Base-by-base conservation (phyloP, 805 yeast species). In the Monosporozyma aquatica region DNA sequence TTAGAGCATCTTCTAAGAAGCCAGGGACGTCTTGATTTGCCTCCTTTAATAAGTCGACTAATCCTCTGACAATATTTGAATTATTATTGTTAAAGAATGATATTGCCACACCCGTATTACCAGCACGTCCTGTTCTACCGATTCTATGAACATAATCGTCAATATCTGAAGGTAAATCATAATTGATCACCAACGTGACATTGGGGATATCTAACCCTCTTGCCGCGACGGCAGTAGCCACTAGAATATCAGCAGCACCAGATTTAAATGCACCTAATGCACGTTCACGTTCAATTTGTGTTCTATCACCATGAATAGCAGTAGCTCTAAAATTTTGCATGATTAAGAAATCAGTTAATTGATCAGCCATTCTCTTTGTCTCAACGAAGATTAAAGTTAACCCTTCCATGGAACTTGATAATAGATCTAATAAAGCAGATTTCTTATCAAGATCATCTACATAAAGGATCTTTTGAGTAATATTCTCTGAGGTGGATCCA, bases 61-160 rank as follows among this genome's bases (percentile, higher is more conserved):
- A 70, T 46, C 87, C 95, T 67, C 84, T 84, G 51, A 78, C 87
- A 58, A 92, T 75, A 60, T 86, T 86, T 62, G 75, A 78, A 77
- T 87, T 92, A 66, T 81, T 82, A 70, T 95, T 82, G 80, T 90
- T 90, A 70, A 92, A 85, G 74, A 90, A 90, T 37, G 98, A 94
- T 52, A 96, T 86, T 51, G 98, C 96, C 56, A 84, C 75, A 82
- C 98, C 98, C 47, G 82, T 80, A 72, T 90, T 92, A 75, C 97
- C 97, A 58, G 97, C 97, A 80, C 98, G 90, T 68, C 97, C 98
- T 58, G 98, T 90, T 80, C 98, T 89, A 76, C 97, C 97, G 63
- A 92, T 90, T 74, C 98, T 85, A 75, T 90, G 98, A 44, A 90
- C 97, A 64, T 90, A 92, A 68, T 90, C 97, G 67, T 92, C 97